Evolutionary conservation across 306 rosid species (phyloP), one percentile per base, ranked within the genome.

Genomic region (Corylus avellana): DNA sequence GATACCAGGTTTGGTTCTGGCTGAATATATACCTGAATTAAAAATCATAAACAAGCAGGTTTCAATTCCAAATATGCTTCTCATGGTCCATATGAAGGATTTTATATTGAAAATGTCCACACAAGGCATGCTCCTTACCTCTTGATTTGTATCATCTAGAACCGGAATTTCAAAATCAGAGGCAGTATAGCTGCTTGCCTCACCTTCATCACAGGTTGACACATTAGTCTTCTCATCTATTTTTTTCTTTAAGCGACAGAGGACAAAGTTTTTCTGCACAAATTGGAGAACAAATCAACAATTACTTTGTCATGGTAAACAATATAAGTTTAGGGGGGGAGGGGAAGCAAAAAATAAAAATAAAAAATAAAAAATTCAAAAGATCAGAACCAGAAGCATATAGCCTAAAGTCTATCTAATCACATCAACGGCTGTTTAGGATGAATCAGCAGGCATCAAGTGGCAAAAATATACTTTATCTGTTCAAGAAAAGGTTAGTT

Each of bases 231-330:
- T 59, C 79, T 44, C 70, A 56, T 78, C 86, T 29, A 70, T 5
- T 20, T 75, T 84, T 71, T 55, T 75, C 69, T 37, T 88, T 75
- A 94, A 44, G 32, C 84, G 86, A 72, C 90, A 80, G 44, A 94
- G 18, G 71, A 89, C 93, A 72, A 83, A 87, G 48, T 78, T 39
- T 56, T 66, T 75, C 98, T 90, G 77, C 79, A 80, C 27, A 76
- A 78, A 64, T 72, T 63, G 74, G 51, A 83, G 54, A 62, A 48
- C 29, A 32, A 44, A 74, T 70, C 77, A 75, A 29, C 25, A 49
- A 46, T 69, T 72, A 12, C 63, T 64, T 27, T 54, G 12, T 75
- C 32, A 20, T 69, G 44, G 76, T 61, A 54, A 59, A 8, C 17
- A 74, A 54, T 47, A 58, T 13, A 25, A 25, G 63, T 72, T 74